Evolutionary conservation across 2,329 filamentous ascomycete genomes (phyloP), one percentile per base, ranked within the genome.

Genomic region (Ophiostoma sp.): DNA sequence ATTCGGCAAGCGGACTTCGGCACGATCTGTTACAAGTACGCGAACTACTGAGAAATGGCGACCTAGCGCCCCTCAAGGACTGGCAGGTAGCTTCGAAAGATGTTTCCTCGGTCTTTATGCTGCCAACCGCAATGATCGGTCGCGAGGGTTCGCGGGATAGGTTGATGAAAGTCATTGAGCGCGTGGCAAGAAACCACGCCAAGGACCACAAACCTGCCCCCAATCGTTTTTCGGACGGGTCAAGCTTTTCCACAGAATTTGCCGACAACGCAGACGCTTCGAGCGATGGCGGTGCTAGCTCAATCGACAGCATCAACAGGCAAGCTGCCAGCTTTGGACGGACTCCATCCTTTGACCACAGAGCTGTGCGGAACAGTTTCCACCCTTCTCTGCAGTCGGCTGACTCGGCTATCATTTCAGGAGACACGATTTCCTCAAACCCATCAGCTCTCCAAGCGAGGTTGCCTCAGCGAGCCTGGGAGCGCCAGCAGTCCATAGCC

Each of bases 51-150:
- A 87, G 86, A 3, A 87, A 93, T 75, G 94, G 93, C 23, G 89
- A 97, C 75, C 84, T 85, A 72, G 81, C 86, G 68, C 88, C 89
- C 0, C 81, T 97, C 69, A 88, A 87, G 71, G 85, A 89, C 54
- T 96, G 92, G 83, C 84, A 87, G 73, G 89, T 96, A 72, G 94
- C 87, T 15, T 87, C 89, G n/a, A 92, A 89, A 71, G 94, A 98
- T 78, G 88, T 97, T 0, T 96, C 93, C 0, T 96, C 93, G 4
- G 95, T 96, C 77, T 97, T 97, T 79, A 90, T 93, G 74, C 84
- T 97, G 27, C 94, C 94, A 0, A 86, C 88, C 0, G 84, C 85
- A 71, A 93, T 96, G 84, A 91, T 97, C 73, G 94, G 94, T 3
- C 87, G 94, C 48, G 84, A 89, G 39, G 83, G 86, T 72, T 92